These are phyloP conservation scores for Phyllachora maydis DNA, from an alignment of 2,329 filamentous ascomycete genomes.

Conservation along the genomic window DNA sequence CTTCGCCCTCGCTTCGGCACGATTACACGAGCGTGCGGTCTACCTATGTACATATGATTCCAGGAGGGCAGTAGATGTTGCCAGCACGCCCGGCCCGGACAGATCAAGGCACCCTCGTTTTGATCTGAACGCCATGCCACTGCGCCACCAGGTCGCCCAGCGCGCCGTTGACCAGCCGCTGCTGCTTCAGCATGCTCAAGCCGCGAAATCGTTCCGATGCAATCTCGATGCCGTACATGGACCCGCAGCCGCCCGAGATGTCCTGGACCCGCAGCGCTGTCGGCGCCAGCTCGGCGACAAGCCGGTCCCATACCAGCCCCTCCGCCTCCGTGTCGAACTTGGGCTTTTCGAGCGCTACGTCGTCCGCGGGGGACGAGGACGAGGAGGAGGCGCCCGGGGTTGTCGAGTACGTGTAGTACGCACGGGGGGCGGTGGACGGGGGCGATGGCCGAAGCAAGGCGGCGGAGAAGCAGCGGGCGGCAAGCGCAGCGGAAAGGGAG, in stretches of 20 bases:
- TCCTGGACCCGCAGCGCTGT: slow-evolving; percentile 47
- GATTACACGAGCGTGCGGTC: no score
- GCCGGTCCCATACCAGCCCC: slow-evolving; percentile 32
- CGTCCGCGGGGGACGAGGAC: slow-evolving; percentile 3
- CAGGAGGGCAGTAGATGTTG: no score
- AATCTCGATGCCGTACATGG: slow-evolving; percentile 74
- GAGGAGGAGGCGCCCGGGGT: slow-evolving; percentile 9
- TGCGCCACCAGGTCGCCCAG: slow-evolving; percentile 55
- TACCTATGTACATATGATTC: no score
- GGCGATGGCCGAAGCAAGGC: no score
- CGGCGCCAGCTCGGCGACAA: slow-evolving; percentile 26
- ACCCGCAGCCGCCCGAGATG: slow-evolving; percentile 66
- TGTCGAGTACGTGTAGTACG: slow-evolving; percentile 8
- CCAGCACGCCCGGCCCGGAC: no score
- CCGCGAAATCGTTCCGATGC: slow-evolving; percentile 52
- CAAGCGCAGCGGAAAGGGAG: no score
- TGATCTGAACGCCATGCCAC: slow-evolving; percentile 71
- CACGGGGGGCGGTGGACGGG: background rate
- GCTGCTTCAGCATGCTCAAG: slow-evolving; percentile 56
- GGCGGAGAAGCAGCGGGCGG: no score
- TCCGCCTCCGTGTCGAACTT: slow-evolving; percentile 33
- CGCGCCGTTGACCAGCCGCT: slow-evolving; percentile 57
- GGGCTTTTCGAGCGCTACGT: slow-evolving; percentile 17
- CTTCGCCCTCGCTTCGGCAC: no score
- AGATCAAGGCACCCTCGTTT: slow-evolving; percentile 39